Conservation (phyloP, 345 rosid species). For the Eucalyptus viminalis region DNA sequence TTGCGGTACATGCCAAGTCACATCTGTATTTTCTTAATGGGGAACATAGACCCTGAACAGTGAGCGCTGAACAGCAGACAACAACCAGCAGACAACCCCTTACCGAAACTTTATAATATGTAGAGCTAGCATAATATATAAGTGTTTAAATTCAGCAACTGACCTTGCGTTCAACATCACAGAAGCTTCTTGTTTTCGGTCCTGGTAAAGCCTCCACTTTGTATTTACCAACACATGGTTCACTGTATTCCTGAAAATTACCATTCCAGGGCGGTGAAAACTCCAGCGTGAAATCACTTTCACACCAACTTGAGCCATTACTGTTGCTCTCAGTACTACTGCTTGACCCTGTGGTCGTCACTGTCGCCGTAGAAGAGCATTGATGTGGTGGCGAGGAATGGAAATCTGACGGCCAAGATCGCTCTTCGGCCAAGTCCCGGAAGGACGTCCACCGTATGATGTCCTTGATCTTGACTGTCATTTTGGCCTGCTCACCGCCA, state of each 20-base stretch:
- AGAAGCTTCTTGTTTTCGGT: constrained; percentile 1
- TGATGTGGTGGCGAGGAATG: constrained; percentile 7
- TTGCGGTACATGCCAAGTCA: not conserved
- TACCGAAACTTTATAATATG: not conserved
- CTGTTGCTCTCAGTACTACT: constrained; percentile 15
- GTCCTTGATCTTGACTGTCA: constrained; percentile 32
- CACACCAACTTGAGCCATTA: constrained; percentile 73
- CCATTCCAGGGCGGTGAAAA: constrained; percentile 41
- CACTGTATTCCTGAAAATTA: not conserved
- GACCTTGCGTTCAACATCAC: constrained; percentile 43
- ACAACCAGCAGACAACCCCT: constrained; percentile 13
- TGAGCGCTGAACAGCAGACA: constrained; percentile 16
- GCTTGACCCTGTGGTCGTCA: constrained; percentile 25
- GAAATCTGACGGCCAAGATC: not conserved
- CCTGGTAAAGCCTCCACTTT: constrained; percentile 6
- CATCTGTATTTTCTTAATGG: not conserved
- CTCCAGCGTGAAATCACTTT: constrained; percentile 62
- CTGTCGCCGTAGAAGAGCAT: constrained; percentile 13
- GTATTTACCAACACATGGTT: not conserved
- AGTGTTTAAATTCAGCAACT: constrained; percentile 1
- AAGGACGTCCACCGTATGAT: constrained; percentile 82
- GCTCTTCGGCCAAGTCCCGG: constrained; percentile 40
- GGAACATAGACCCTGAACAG: not conserved
- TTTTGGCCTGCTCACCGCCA: not conserved
- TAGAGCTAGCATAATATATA: not conserved